Conservation (phyloP, 2,329 filamentous ascomycete species). For the Xylariaceae sp. region DNA sequence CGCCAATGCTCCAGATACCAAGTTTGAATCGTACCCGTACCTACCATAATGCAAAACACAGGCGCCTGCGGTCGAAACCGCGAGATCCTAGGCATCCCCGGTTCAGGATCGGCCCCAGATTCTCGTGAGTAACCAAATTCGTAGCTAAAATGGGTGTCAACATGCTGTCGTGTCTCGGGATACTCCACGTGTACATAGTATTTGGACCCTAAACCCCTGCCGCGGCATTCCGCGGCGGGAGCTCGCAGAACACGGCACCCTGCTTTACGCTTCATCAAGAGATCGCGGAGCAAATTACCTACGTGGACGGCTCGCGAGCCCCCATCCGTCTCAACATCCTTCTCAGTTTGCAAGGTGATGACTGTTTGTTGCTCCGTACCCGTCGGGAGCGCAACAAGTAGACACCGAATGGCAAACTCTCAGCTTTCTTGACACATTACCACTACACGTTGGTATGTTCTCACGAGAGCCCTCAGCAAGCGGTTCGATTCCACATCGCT, state of each 20-base stretch:
- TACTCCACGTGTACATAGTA: constrained; percentile 20
- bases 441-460: neutral
- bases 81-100: neutral
- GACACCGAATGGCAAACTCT: constrained; percentile 7
- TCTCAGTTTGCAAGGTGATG: neutral
- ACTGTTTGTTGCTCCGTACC: constrained; percentile 7
- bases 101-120: neutral
- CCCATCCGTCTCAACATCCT: constrained; percentile 1
- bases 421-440: neutral
- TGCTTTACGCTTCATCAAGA: neutral
- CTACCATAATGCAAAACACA: neutral
- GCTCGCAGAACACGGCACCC: constrained; percentile 8
- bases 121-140: neutral
- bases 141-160: constrained; percentile 7
- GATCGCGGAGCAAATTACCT: neutral
- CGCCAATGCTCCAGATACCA: too few species aligned
- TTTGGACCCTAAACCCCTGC: constrained; percentile 4
- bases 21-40: neutral
- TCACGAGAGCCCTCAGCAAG: neutral
- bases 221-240: constrained; percentile 6
- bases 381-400: constrained; percentile 2
- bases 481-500: neutral
- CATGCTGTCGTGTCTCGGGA: constrained; percentile 17
- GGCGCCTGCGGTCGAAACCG: neutral
- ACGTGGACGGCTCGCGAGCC: neutral